Evolutionary conservation across 495 filamentous ascomycete species (phyloP).

Genomic region (Durotheca rogersii): DNA sequence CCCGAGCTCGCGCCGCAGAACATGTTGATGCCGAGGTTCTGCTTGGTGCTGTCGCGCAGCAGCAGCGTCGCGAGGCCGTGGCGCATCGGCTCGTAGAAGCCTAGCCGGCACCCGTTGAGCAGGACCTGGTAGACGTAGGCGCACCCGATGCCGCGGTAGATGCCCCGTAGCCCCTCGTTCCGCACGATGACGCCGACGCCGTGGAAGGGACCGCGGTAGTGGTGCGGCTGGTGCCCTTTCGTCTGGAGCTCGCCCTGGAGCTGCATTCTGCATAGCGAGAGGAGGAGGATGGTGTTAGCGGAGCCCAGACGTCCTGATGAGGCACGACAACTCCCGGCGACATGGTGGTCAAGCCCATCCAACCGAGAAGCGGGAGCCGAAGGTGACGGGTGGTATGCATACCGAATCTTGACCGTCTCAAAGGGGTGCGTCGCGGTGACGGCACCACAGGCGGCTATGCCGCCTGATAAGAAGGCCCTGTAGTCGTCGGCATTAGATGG

Average conservation of each 20-base stretch:
- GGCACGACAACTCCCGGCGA: too few species aligned
- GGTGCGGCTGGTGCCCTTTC: constrained; percentile 75
- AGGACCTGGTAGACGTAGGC: constrained; percentile 97
- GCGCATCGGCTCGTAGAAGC: constrained; percentile 96
- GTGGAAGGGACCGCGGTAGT: constrained; percentile 92
- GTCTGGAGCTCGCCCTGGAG: constrained; percentile 92
- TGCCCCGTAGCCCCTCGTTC: constrained; percentile 83
- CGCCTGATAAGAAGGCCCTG: constrained; percentile 85
- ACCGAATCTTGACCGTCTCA: constrained; percentile 99
- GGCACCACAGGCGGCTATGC: constrained; percentile 93
- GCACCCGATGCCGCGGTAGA: constrained; percentile 86
- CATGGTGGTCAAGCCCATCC: too few species aligned
- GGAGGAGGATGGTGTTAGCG: constrained; percentile 25
- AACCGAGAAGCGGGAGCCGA: constrained; percentile 1
- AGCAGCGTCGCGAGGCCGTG: constrained; percentile 60
- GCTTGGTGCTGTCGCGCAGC: constrained; percentile 68
- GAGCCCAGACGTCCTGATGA: too few species aligned
- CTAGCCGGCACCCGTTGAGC: constrained; percentile 92
- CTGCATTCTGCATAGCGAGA: constrained; percentile 65
- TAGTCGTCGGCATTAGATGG: constrained; percentile 19
- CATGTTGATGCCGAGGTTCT: constrained; percentile 89
- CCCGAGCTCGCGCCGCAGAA: constrained; percentile 85
- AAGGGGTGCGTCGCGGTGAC: constrained; percentile 98
- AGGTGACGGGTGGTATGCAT: constrained; percentile 12
- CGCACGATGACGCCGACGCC: constrained; percentile 86